Conservation (phyloP, 768 basidiomycete species). For the Boletus reticuloceps region DNA sequence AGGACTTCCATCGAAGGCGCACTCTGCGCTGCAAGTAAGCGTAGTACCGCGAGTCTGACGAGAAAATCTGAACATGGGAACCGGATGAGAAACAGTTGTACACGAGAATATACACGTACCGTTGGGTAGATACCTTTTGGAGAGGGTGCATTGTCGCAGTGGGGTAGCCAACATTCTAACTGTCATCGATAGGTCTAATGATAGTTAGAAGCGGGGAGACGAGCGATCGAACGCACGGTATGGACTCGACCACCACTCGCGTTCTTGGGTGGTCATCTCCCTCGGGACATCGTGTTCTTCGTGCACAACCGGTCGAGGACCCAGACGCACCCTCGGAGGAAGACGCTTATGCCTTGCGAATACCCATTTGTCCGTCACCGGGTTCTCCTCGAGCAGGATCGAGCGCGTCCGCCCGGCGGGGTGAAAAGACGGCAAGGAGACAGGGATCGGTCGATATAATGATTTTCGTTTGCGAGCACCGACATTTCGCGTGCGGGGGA, state of each 20-base stretch:
- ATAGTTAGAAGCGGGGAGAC: neutral
- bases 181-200: constrained; percentile 21
- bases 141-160: constrained; percentile 52
- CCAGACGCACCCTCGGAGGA: constrained; percentile 45
- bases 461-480: constrained; percentile 27
- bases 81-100: neutral
- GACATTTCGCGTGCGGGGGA: constrained; percentile 12
- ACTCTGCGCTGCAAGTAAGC: constrained; percentile 34
- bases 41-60: constrained; percentile 54
- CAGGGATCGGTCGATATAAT: constrained; percentile 34
- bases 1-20: constrained; percentile 30
- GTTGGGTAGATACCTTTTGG: constrained; percentile 50
- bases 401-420: constrained; percentile 47
- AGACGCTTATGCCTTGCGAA: constrained; percentile 58
- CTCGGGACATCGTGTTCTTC: constrained; percentile 40
- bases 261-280: constrained; percentile 62
- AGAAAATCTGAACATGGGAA: constrained; percentile 52
- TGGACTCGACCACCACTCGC: constrained; percentile 69
- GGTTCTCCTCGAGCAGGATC: constrained; percentile 61
- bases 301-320: constrained; percentile 23
- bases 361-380: constrained; percentile 46
- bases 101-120: constrained; percentile 38
- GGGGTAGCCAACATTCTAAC: constrained; percentile 74
- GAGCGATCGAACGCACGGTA: constrained; percentile 50
- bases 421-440: constrained; percentile 42